phyloP scores from a whole-genome alignment of 306 rosid species.

The Castanea crenata region DNA sequence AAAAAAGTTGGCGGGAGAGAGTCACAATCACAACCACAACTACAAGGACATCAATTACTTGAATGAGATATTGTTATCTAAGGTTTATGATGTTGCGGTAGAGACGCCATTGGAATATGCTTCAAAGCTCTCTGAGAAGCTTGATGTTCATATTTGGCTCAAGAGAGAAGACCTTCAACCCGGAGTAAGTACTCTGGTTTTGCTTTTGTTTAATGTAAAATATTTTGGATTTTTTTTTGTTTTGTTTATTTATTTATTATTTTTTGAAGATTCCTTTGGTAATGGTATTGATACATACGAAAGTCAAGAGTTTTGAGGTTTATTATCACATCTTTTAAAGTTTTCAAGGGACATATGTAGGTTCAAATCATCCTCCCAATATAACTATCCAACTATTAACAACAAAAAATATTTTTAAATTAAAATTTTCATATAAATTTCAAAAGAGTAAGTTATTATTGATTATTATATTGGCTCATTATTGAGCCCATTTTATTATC shows the following conservation, averaged over 20 bases:
- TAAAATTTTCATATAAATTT: no score
- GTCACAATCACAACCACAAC: neutral
- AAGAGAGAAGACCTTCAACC: conserved; percentile 60
- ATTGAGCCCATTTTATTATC: no score
- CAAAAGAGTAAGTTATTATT: no score
- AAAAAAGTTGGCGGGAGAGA: conserved; percentile 20
- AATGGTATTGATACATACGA: no score
- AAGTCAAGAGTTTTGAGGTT: no score
- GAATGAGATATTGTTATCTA: conserved; percentile 44
- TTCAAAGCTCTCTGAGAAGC: conserved; percentile 40
- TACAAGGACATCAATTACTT: conserved; percentile 37
- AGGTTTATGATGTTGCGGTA: conserved; percentile 50
- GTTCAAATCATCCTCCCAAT: no score
- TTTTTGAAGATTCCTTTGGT: neutral
- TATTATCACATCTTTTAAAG: no score
- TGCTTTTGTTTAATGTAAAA: no score
- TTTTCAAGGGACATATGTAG: no score
- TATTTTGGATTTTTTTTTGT: neutral
- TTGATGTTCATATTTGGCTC: conserved; percentile 48
- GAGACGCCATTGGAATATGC: conserved; percentile 50
- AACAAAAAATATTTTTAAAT: no score
- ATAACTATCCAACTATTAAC: no score
- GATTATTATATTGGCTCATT: no score
- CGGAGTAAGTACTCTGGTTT: conserved; percentile 22
- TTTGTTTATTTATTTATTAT: neutral